Evolutionary conservation across 2,329 filamentous ascomycete genomes (phyloP).

Genomic region (Clathrospora elynae): DNA sequence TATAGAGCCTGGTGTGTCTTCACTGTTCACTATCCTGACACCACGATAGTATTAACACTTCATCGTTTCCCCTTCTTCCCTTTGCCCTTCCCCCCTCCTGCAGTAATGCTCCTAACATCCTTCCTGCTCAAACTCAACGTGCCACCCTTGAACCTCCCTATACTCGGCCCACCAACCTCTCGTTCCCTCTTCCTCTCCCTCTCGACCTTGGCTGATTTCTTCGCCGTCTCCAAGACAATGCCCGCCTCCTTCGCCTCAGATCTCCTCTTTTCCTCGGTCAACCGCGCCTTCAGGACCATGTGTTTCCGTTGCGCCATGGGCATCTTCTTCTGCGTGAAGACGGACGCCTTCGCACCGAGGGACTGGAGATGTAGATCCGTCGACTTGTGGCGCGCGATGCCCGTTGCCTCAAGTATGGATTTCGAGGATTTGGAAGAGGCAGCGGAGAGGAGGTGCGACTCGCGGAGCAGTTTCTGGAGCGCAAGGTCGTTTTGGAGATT

Average conservation of each 20-base stretch:
- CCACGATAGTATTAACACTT: too few species aligned
- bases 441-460: conserved; percentile 81
- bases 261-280: conserved; percentile 72
- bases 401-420: conserved; percentile 57
- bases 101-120: conserved; percentile 71
- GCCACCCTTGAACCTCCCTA: conserved; percentile 80
- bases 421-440: conserved; percentile 52
- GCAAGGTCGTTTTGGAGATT: conserved; percentile 91
- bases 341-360: conserved; percentile 75
- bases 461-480: conserved; percentile 84
- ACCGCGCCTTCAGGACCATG: conserved; percentile 70
- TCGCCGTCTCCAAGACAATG: conserved; percentile 74
- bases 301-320: conserved; percentile 85
- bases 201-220: conserved; percentile 54
- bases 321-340: conserved; percentile 83
- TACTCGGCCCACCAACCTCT: conserved; percentile 73
- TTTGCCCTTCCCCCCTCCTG: conserved; percentile 54
- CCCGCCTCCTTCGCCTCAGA: conserved; percentile 87
- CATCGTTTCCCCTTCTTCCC: conserved; percentile 19
- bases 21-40: too few species aligned
- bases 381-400: conserved; percentile 78
- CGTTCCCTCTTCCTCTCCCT: conserved; percentile 58
- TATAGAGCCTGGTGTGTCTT: too few species aligned
- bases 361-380: conserved; percentile 82
- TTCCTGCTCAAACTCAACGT: conserved; percentile 77